Percentiles rank a stretch among this genome's conserved stretches.
Evolutionary conservation across 2,329 filamentous ascomycete genomes (phyloP).

Genomic region (Escovopsis weberi): DNA sequence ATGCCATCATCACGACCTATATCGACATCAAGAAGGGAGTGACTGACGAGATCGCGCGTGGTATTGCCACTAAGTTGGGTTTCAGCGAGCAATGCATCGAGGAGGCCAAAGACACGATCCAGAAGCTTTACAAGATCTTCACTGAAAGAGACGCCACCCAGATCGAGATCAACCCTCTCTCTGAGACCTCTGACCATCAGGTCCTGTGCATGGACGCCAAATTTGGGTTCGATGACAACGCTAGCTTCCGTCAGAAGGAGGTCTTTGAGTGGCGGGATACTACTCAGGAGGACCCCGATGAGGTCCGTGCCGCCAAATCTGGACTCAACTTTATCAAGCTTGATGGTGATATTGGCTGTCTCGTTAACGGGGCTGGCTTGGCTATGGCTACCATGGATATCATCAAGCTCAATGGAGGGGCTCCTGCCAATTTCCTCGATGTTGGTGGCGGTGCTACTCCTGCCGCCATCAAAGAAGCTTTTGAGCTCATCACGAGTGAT

Average conservation of each 20-base stretch:
- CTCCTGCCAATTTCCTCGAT: conserved; percentile 96
- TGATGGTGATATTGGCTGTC: conserved; percentile 95
- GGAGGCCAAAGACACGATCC: conserved; percentile 88
- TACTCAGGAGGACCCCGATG: conserved; percentile 90
- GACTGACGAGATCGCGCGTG: conserved; percentile 84
- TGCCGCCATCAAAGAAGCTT: conserved; percentile 90
- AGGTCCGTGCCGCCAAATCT: conserved; percentile 89
- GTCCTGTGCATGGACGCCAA: conserved; percentile 99
- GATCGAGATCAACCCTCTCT: conserved; percentile 99
- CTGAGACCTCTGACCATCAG: conserved; percentile 95
- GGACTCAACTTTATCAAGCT: conserved; percentile 99
- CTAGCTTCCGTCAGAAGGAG: conserved; percentile 95
- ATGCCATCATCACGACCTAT: conserved; percentile 86
- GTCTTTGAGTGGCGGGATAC: conserved; percentile 88
- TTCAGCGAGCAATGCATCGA: conserved; percentile 97
- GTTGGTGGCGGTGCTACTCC: conserved; percentile 96
- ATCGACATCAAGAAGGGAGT: conserved; percentile 92
- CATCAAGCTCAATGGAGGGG: conserved; percentile 97
- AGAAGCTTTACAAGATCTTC: conserved; percentile 99
- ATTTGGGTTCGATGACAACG: conserved; percentile 97
- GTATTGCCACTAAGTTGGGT: conserved; percentile 81
- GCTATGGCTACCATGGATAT: conserved; percentile 99
- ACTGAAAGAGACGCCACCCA: conserved; percentile 96
- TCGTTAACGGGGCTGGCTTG: conserved; percentile 97
- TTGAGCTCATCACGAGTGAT: conserved; percentile 97